Evolutionary conservation across 768 basidiomycete species (phyloP).

Genomic region (Collybia sp.): DNA sequence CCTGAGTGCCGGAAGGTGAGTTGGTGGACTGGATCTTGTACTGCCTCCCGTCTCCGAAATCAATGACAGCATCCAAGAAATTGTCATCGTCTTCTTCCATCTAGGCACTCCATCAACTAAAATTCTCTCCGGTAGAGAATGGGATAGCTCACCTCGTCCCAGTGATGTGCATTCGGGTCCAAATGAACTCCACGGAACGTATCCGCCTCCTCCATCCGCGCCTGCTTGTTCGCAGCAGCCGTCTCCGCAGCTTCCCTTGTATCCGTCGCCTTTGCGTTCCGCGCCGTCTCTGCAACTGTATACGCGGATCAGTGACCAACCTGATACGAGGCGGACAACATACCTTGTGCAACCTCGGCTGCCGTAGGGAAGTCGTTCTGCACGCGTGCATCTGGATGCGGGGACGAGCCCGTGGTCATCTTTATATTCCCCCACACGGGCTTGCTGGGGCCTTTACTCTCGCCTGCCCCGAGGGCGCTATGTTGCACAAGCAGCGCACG

Average conservation of each 20-base stretch:
- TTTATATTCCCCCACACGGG: constrained; percentile 73
- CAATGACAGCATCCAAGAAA: constrained; percentile 84
- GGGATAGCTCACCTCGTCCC: constrained; percentile 82
- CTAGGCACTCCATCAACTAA: constrained; percentile 28
- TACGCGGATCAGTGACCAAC: constrained; percentile 4
- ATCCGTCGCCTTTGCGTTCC: constrained; percentile 31
- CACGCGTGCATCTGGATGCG: constrained; percentile 34
- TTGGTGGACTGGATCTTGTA: constrained; percentile 71
- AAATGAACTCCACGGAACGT: constrained; percentile 93
- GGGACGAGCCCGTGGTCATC: constrained; percentile 27
- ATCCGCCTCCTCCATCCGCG: constrained; percentile 78
- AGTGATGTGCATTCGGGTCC: constrained; percentile 91
- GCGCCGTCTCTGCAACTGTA: constrained; percentile 22
- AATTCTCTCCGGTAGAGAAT: background rate
- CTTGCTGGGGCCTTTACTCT: constrained; percentile 30
- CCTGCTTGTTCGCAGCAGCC: constrained; percentile 52
- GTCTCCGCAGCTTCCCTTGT: constrained; percentile 46
- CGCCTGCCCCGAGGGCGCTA: constrained; percentile 25
- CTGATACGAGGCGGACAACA: constrained; percentile 16
- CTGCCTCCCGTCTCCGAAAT: constrained; percentile 93
- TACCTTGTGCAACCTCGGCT: constrained; percentile 88
- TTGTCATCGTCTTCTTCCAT: constrained; percentile 93
- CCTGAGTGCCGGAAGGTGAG: constrained; percentile 15
- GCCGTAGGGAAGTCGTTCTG: constrained; percentile 91
- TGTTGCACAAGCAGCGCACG: constrained; percentile 31